Evolutionary conservation across 768 basidiomycete species (phyloP).

Genomic region (Hygrophoropsis aurantiaca): DNA sequence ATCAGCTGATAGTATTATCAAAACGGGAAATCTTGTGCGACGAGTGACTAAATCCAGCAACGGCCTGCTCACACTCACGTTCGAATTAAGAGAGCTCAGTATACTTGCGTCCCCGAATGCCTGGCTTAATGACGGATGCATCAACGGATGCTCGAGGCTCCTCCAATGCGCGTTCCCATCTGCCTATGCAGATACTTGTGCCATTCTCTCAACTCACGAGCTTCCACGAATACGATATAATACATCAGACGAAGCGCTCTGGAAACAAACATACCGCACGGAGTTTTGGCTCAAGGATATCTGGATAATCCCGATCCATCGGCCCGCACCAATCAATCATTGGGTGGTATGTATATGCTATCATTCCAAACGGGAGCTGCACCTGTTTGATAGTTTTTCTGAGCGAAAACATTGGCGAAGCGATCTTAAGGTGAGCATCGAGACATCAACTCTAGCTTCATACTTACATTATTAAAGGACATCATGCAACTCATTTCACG

Average conservation of each 20-base stretch:
- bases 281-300: constrained; percentile 29
- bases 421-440: neutral
- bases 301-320: constrained; percentile 41
- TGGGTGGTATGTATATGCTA: constrained; percentile 31
- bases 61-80: too few species aligned
- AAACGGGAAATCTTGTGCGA: too few species aligned
- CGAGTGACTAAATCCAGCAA: too few species aligned
- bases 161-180: neutral
- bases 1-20: too few species aligned
- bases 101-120: constrained; percentile 6
- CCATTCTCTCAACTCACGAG: constrained; percentile 13
- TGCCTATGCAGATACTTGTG: neutral
- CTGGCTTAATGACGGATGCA: constrained; percentile 8
- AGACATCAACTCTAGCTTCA: neutral
- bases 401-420: constrained; percentile 5
- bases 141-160: constrained; percentile 12
- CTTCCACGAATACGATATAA: constrained; percentile 1
- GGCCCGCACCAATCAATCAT: constrained; percentile 17
- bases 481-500: constrained; percentile 5
- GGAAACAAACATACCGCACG: constrained; percentile 10
- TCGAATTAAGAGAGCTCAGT: constrained; percentile 6
- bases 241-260: constrained; percentile 11
- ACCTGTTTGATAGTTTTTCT: constrained; percentile 2
- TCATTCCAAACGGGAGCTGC: constrained; percentile 4
- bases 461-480: neutral